phyloP scores from a whole-genome alignment of 176 grass and related monocot species.

The Paspalum notatum region DNA sequence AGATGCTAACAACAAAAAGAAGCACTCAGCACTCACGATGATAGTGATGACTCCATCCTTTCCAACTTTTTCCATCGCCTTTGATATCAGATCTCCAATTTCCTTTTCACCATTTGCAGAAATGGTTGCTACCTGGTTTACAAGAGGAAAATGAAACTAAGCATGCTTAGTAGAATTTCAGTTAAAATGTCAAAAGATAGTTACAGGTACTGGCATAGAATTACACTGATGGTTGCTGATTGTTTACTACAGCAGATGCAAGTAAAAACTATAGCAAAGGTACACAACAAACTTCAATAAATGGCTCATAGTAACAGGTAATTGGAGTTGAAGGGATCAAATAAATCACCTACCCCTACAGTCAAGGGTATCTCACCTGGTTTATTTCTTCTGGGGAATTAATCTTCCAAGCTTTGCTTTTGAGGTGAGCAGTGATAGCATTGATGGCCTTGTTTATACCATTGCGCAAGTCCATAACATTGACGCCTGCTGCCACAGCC shows the following conservation, averaged over 20 bases:
- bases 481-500: constrained; percentile 83
- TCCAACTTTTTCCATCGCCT: constrained; percentile 89
- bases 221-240: neutral
- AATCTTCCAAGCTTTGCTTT: constrained; percentile 82
- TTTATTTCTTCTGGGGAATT: constrained; percentile 84
- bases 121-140: constrained; percentile 85
- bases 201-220: neutral
- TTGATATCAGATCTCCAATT: constrained; percentile 92
- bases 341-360: neutral
- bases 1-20: constrained; percentile 30
- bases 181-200: constrained; percentile 7
- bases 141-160: constrained; percentile 32
- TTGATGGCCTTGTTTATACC: constrained; percentile 88
- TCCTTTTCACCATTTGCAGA: constrained; percentile 95
- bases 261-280: constrained; percentile 24
- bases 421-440: constrained; percentile 68
- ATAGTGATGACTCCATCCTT: constrained; percentile 95
- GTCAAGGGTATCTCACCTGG: constrained; percentile 56
- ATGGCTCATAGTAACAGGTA: neutral
- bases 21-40: constrained; percentile 60
- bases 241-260: neutral
- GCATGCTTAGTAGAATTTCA: constrained; percentile 19
- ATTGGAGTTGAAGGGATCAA: neutral
- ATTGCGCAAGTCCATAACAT: constrained; percentile 86
- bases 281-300: constrained; percentile 18